phyloP scores from a whole-genome alignment of 306 rosid genomes.

The Delonix regia region DNA sequence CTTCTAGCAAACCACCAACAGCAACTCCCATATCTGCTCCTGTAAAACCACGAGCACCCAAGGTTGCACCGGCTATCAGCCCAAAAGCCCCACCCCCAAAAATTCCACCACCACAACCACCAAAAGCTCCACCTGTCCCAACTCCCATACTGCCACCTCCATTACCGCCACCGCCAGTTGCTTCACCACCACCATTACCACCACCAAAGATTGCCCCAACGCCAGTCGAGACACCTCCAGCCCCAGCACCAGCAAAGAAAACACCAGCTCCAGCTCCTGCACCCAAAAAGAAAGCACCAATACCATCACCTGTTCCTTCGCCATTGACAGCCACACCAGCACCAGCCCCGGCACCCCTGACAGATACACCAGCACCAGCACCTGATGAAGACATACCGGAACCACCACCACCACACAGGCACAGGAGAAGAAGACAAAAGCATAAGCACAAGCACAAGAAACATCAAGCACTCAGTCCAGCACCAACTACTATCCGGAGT shows the following conservation, averaged over 20 bases:
- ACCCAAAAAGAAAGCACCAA: slow-evolving; percentile 29
- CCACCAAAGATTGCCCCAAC: not conserved
- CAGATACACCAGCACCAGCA: slow-evolving; percentile 47
- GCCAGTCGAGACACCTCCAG: slow-evolving; percentile 43
- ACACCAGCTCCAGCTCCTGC: slow-evolving; percentile 63
- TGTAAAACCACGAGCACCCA: slow-evolving; percentile 58
- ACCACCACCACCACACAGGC: slow-evolving; percentile 68
- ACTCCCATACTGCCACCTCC: slow-evolving; percentile 61
- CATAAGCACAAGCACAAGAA: slow-evolving; percentile 68
- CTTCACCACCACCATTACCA: slow-evolving; percentile 23
- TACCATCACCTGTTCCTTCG: slow-evolving; percentile 54
- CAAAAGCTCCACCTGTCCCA: slow-evolving; percentile 42
- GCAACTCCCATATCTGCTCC: slow-evolving; percentile 56
- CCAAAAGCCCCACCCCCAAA: slow-evolving; percentile 58
- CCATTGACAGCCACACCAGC: slow-evolving; percentile 55
- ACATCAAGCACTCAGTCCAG: slow-evolving; percentile 69
- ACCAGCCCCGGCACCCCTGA: slow-evolving; percentile 53
- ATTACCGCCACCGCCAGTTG: slow-evolving; percentile 15
- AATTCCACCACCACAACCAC: slow-evolving; percentile 59
- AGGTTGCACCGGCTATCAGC: slow-evolving; percentile 56
- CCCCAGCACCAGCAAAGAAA: slow-evolving; percentile 61
- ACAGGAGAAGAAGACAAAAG: slow-evolving; percentile 46
- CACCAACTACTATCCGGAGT: slow-evolving; percentile 61
- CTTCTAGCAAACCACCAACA: slow-evolving; percentile 10
- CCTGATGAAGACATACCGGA: slow-evolving; percentile 31